These are phyloP conservation scores for Aegle marmelos DNA, from an alignment of 345 rosid genomes.

Conservation along the genomic window DNA sequence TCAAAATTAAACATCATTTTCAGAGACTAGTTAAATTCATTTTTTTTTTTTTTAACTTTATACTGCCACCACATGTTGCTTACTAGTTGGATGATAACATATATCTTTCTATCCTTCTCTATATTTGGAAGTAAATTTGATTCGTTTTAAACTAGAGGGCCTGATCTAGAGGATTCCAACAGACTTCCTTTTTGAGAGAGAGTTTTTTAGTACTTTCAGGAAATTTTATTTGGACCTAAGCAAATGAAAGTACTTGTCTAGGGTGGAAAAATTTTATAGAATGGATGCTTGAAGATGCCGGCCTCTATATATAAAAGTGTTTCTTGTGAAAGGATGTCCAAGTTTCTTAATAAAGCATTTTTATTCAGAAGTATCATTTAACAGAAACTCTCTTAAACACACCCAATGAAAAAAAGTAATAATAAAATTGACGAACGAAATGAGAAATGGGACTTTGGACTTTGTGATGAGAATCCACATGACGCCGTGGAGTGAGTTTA, in stretches of 20 bases:
- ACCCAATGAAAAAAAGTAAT: neutral
- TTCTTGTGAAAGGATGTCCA: too few relatives aligned
- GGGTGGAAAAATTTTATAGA: neutral
- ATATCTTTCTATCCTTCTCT: too few relatives aligned
- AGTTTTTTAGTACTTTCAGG: too few relatives aligned
- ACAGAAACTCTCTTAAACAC: neutral
- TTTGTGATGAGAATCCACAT: constrained; percentile 21
- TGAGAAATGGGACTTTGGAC: constrained; percentile 4
- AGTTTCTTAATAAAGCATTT: neutral
- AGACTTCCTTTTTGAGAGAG: too few relatives aligned
- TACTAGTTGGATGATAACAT: too few relatives aligned
- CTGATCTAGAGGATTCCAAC: too few relatives aligned
- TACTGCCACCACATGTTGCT: too few relatives aligned
- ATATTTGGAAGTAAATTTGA: too few relatives aligned
- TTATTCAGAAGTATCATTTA: neutral
- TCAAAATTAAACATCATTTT: neutral
- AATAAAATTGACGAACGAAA: neutral
- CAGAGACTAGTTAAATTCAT: too few relatives aligned
- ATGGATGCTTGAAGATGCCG: neutral
- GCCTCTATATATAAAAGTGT: too few relatives aligned
- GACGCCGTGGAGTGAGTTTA: constrained; percentile 8
- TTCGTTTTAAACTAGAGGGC: too few relatives aligned
- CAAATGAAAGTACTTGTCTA: neutral
- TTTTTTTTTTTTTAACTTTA: too few relatives aligned
- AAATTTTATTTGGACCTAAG: neutral